phyloP scores from a whole-genome alignment of 2,329 filamentous ascomycete genomes.

The Fusarium metavorans region DNA sequence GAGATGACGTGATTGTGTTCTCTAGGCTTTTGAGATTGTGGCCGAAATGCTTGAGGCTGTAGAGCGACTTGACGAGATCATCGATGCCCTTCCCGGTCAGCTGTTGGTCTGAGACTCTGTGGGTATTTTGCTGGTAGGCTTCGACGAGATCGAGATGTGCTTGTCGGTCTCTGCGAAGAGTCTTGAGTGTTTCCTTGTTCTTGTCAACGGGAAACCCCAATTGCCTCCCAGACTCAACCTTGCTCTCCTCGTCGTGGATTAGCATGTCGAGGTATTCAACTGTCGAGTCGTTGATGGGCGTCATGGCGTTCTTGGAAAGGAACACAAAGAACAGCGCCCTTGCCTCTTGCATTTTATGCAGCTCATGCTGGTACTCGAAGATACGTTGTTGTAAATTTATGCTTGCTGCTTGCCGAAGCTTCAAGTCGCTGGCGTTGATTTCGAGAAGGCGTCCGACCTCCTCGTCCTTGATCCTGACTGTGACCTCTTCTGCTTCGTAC shows the following conservation, averaged over 20 bases:
- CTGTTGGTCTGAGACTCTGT: background rate
- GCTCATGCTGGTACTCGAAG: background rate
- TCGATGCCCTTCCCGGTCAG: slow-evolving; percentile 12
- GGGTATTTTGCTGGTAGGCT: slow-evolving; percentile 19
- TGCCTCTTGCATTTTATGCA: slow-evolving; percentile 1
- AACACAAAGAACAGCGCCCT: slow-evolving; percentile 3
- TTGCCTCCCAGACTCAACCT: slow-evolving; percentile 3
- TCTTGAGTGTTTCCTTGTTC: background rate
- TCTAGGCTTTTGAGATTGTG: slow-evolving; percentile 11
- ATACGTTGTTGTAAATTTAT: background rate
- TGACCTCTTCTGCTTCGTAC: slow-evolving; percentile 12
- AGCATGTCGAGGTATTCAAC: slow-evolving; percentile 18
- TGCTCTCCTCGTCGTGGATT: slow-evolving; percentile 4
- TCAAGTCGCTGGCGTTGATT: background rate
- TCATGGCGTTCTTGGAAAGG: background rate
- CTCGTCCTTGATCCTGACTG: slow-evolving; percentile 2
- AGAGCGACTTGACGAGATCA: slow-evolving; percentile 9
- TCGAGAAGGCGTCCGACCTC: slow-evolving; percentile 9
- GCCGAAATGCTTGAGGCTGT: slow-evolving; percentile 25
- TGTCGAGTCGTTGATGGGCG: slow-evolving; percentile 6
- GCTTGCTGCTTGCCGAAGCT: background rate
- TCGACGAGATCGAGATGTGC: slow-evolving; percentile 24
- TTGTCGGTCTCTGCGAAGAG: background rate
- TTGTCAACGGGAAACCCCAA: background rate
- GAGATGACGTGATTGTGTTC: background rate